Percentiles rank a stretch among this genome's conserved stretches.
These are phyloP conservation scores for Oryza australiensis DNA, from an alignment of 176 grass and related monocot species.

Conservation along the genomic window DNA sequence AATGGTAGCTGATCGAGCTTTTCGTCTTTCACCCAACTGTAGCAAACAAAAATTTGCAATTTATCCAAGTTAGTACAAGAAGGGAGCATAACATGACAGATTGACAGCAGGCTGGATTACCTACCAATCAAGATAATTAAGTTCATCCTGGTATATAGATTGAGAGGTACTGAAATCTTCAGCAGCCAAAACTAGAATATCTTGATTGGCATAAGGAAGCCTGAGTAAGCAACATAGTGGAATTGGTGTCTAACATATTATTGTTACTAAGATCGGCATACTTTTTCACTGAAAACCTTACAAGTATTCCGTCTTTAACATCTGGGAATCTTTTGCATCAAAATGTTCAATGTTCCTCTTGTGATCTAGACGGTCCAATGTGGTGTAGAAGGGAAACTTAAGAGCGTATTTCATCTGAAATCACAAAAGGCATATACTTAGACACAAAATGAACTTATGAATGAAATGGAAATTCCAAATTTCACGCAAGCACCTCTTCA, in stretches of 20 bases:
- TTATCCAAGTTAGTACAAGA: not conserved
- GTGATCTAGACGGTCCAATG: conserved; percentile 72
- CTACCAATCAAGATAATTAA: conserved; percentile 63
- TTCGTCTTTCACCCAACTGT: conserved; percentile 67
- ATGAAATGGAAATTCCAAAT: not conserved
- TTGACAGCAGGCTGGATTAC: conserved; percentile 29
- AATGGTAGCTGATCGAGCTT: conserved; percentile 68
- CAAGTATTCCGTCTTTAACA: conserved; percentile 53
- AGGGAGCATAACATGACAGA: not conserved
- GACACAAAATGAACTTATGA: not conserved
- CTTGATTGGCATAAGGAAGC: conserved; percentile 22
- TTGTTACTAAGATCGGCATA: not conserved
- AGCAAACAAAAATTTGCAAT: not conserved
- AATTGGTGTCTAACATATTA: not conserved
- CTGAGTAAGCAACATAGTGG: conserved; percentile 47
- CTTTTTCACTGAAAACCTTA: conserved; percentile 31
- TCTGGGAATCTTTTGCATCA: conserved; percentile 18
- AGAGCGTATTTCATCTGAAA: conserved; percentile 68
- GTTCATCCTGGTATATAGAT: conserved; percentile 54
- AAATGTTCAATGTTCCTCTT: conserved; percentile 76
- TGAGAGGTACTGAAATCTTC: conserved; percentile 63
- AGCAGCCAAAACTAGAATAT: conserved; percentile 46
- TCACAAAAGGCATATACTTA: not conserved
- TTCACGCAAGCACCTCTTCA: conserved; percentile 44
- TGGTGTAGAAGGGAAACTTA: conserved; percentile 63